Base-by-base conservation (phyloP, 768 basidiomycete genomes). In the Trametes elegans region DNA sequence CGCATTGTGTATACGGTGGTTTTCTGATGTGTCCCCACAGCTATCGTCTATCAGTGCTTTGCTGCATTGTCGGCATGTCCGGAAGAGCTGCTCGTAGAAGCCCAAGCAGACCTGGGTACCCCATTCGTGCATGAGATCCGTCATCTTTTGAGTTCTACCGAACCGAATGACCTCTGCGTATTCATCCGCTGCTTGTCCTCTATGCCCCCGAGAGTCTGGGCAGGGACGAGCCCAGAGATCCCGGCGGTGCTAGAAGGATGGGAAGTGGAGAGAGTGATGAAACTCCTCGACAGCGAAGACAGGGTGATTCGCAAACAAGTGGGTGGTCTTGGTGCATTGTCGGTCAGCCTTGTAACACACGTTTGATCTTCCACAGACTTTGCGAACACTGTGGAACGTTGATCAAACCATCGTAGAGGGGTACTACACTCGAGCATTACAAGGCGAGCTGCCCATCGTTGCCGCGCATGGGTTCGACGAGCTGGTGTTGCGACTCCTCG, bases 261-360 rank as follows among this genome's bases (percentile, higher is more conserved):
- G 77, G 90, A 92, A 48, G 89, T 93, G 34, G 85, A 85, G 46
- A 73, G 74, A 29, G 74, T 92, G 19, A 87, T 93, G 82, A 78
- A 76, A 55, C 69, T 87, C 14, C 70, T 93, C 24, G 79, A 84
- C 55, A 82, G 80, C 2, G 68, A 75, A 1, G 90, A 93, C 65
- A 58, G 65, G 8, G 62, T 75, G 26, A 79, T 90, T 35, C 77
- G 88, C 51, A 75, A 68, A 47, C 84, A 76, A 75, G 90, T 87
- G n/a, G n/a, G n/a, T n/a, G n/a, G n/a, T n/a, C n/a, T n/a, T 61
- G 52, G 75, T 52, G n/a, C 13, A 5, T 6, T 46, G 23, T 14
- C 24, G 13, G 23, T 16, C 2, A 31, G 2, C 13, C 27, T n/a
- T 21, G 40, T 16, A 18, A 13, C 38, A 49, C 24, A 36, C 28